Base-by-base conservation (phyloP, 2,329 filamentous ascomycete genomes). In the Ophiostoma pallidulum region DNA sequence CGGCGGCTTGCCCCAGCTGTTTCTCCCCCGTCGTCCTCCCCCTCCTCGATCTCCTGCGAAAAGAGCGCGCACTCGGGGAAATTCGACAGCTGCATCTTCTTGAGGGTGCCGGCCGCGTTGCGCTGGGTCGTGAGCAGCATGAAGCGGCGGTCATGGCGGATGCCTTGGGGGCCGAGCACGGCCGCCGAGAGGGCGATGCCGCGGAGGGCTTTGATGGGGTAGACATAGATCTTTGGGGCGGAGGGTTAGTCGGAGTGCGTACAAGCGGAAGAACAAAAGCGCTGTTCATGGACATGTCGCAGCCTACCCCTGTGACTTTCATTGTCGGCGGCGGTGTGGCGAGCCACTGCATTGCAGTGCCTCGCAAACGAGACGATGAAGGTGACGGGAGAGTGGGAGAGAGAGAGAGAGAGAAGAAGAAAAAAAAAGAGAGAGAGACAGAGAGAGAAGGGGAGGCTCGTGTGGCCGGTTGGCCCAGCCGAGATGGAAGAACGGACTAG, bases 131-230 rank as follows among this genome's bases (percentile, higher is more conserved):
- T 75, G 52, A 78, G 72, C 4, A 88, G 72, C 77, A 88, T 85
- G 64, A 86, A 88, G 29, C 71, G 70, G 9, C 84, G 75, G 65
- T 89, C 84, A 59, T 84, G 67, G 35, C 69, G 66, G 55, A 86
- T 69, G 13, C 84, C 83, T 53, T 78, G 73, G n/a, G 70, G 68
- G 5, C 74, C 75, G 40, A 86, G 62, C n/a, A 64, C 63, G 3
- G 80, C 71, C 1, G 65, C 62, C 4, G 67, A 50, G 28, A 87
- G 65, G 16, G 70, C 62, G 46, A 82, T 74, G 43, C 75, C 77
- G 31, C 79, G 76, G n/a, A 87, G 72, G 8, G 74, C 81, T 60
- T 88, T 88, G 65, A 88, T 80, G 36, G 84, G 83, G 61, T 88
- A 86, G 41, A 84, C 71, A 62, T 81, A 85, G 31, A 88, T 70